Base-by-base conservation (phyloP, 805 yeast species). In the Scheffersomyces stipitis region DNA sequence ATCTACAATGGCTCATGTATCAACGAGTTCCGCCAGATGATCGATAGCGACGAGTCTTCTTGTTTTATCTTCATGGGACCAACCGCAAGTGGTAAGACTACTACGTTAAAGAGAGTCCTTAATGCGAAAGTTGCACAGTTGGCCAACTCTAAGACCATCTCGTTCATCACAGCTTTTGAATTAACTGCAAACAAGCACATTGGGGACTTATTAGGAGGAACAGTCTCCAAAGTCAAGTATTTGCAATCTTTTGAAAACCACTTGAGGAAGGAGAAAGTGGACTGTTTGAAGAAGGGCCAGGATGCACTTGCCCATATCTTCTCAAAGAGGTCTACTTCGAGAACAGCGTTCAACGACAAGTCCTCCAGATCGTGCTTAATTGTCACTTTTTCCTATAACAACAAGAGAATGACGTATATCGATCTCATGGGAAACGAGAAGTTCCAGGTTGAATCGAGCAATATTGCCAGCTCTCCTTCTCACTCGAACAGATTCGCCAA, bases 31-130 rank as follows among this genome's bases (percentile, higher is more conserved):
- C 14, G 30, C 32, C 31, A 42, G 38, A 33, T 41, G 32, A 18
- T 36, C 31, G 35, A 48, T 16, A 28, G 30, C 15, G 33, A 27
- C 10, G 15, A 28, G 15, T 41, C 37, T 28, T 38, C 45, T 9
- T 49, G 55, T 35, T 34, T 36, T 7, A 40, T 56, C 7, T 48
- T 57, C 30, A 50, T 58, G 46, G 64, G 62, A 1, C 64, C 64
- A 4, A 57, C 61, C 5, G 60, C 60, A 7, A 48, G 60, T 28
- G 68, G 67, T 10, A 63, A 63, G 40, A 60, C 67, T 13, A 57
- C 64, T 28, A 48, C 57, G 5, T 37, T 62, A 18, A 38, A 40
- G 18, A 44, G 44, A 15, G 48, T 57, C 12, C 42, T 58, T 17
- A 30, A 39, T 13, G 38, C 37, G 7, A 51, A 48, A 31, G 24